Evolutionary conservation across 75 land plant species (phyloP).

Genomic region (Gnetum montanum): DNA sequence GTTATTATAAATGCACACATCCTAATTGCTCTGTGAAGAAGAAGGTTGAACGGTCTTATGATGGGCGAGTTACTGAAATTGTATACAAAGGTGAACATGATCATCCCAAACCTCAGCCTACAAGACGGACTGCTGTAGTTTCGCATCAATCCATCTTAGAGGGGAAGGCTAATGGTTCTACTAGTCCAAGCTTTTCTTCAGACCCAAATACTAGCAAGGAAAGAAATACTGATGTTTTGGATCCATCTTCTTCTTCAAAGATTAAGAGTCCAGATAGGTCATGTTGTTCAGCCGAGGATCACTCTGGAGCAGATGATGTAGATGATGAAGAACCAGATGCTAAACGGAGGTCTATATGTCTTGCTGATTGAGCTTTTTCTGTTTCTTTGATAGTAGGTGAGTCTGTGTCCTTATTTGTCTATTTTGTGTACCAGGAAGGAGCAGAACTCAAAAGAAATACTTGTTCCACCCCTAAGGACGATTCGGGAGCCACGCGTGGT

Average conservation of each 20-base stretch:
- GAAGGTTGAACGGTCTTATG: constrained; percentile 31
- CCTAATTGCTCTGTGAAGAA: constrained; percentile 30
- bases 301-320: constrained; percentile 26
- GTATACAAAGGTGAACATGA: constrained; percentile 44
- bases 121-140: constrained; percentile 18
- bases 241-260: constrained; percentile 10
- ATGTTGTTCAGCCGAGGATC: constrained; percentile 47
- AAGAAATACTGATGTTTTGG: constrained; percentile 18
- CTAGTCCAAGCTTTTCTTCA: constrained; percentile 5
- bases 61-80: constrained; percentile 37
- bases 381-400: not conserved
- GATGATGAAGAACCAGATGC: constrained; percentile 45
- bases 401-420: too few species aligned
- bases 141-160: constrained; percentile 19
- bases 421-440: constrained; percentile 19
- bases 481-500: constrained; percentile 21
- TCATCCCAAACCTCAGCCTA: constrained; percentile 60
- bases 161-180: constrained; percentile 6
- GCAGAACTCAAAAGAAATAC: constrained; percentile 14
- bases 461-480: constrained; percentile 11
- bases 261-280: constrained; percentile 39
- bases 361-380: too few species aligned
- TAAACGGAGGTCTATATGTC: constrained; percentile 75
- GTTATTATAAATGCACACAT: constrained; percentile 46
- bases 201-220: constrained; percentile 8